Base-by-base conservation (phyloP, 139 green algal genomes). In the Volvox reticuliferus region DNA sequence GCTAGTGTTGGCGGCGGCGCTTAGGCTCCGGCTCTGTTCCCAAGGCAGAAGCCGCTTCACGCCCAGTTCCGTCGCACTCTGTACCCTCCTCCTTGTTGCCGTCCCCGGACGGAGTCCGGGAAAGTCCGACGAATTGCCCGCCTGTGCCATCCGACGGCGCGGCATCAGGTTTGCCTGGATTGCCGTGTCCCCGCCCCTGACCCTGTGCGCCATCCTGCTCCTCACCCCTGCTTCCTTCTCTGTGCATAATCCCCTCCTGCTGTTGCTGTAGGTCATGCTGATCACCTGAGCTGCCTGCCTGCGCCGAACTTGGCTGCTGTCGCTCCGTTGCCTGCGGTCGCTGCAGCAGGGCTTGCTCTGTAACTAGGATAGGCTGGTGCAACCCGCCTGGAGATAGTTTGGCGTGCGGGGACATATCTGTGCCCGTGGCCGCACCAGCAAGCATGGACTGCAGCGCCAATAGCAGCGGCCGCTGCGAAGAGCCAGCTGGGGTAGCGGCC, bases 401-500 rank as follows among this genome's bases (percentile, higher is more conserved):
- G 65, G 65, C 61, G 24, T 35, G 30, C 55, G 20, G 35, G 1
- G 32, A 33, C 62, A 9, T 55, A 55, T 55, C 44, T 55, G 44
- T 55, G 44, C 44, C 9, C 44, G 35, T 30, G 20, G 37, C 82
- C 65, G 55, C 68, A 28, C 84, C 36, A 20, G 73, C 71, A 50
- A 90, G 86, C 86, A 84, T 90, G 6, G 21, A 18, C 86, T 90
- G 86, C 86, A 90, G 30, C 73, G 63, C 1, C 30, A 76, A 19
- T n/a, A 90, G 73, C 86, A 90, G 73, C n/a, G n/a, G 37, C 67
- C 76, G 86, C 73, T 90, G 86, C n/a, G 18, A 22, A 20, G 73
- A 76, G 73, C 50, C 73, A 1, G n/a, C 19, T 0, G 69, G 19
- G 22, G 12, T 36, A 18, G n/a, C 69, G 16, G 86, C 86, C 50